Percentiles rank a stretch among this genome's conserved stretches.
Evolutionary conservation across 2,329 filamentous ascomycete species (phyloP).

Genomic region (Epichloe brachyelytri): DNA sequence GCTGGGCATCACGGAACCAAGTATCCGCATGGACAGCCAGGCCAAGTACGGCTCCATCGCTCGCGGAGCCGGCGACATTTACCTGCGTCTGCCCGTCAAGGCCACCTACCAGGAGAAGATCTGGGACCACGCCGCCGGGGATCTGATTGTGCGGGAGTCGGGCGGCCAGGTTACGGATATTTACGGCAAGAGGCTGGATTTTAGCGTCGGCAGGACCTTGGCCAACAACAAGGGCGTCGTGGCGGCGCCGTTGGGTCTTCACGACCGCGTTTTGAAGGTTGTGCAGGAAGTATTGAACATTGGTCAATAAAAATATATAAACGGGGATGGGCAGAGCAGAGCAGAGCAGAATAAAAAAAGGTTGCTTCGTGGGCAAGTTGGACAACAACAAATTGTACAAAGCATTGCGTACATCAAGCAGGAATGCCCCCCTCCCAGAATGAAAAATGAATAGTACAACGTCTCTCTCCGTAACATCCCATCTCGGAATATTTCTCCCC

Average conservation of each 20-base stretch:
- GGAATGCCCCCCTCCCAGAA: too few relatives aligned
- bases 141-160: constrained; percentile 86
- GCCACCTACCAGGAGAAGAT: constrained; percentile 96
- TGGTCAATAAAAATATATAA: constrained; percentile 9
- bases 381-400: too few relatives aligned
- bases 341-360: background rate
- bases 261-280: constrained; percentile 62
- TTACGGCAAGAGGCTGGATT: constrained; percentile 72
- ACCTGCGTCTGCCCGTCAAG: constrained; percentile 75
- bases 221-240: constrained; percentile 88
- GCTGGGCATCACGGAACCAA: constrained; percentile 78
- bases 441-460: too few relatives aligned
- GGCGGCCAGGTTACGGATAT: constrained; percentile 88
- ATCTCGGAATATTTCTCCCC: too few relatives aligned
- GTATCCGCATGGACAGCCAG: constrained; percentile 93
- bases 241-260: constrained; percentile 66
- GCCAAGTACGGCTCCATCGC: constrained; percentile 97
- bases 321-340: background rate
- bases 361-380: too few relatives aligned
- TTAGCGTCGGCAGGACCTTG: constrained; percentile 73
- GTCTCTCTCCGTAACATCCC: background rate
- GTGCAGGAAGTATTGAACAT: constrained; percentile 64
- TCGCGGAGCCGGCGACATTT: constrained; percentile 85
- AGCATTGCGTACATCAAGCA: too few relatives aligned
- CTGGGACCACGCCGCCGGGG: constrained; percentile 95